These are phyloP conservation scores for Ogataea kodamae DNA, from an alignment of 805 yeast genomes.

Conservation along the genomic window DNA sequence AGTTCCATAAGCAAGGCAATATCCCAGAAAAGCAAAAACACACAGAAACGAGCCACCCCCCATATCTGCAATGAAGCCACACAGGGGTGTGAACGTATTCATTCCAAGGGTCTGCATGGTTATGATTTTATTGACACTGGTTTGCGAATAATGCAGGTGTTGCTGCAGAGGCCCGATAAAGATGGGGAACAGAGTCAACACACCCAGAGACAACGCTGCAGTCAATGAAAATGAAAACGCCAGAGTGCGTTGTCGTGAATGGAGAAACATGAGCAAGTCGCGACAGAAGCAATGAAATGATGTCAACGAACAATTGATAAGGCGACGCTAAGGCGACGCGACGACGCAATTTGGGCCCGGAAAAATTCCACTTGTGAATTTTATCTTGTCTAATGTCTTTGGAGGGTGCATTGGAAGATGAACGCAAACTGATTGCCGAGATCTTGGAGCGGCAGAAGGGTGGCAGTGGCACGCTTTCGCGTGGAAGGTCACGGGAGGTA, in stretches of 20 bases:
- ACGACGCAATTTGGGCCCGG: conserved; percentile 1
- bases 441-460: conserved; percentile 28
- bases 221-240: conserved; percentile 29
- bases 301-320: too few relatives aligned
- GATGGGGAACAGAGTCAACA: conserved; percentile 43
- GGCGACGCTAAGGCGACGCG: too few relatives aligned
- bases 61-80: conserved; percentile 80
- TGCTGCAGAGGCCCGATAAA: conserved; percentile 67
- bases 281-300: too few relatives aligned
- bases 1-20: conserved; percentile 61
- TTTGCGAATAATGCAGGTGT: conserved; percentile 56
- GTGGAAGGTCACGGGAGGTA: conserved; percentile 24
- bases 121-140: conserved; percentile 65
- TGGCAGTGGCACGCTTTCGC: conserved; percentile 6
- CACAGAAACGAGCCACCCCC: conserved; percentile 74
- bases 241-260: too few relatives aligned
- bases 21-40: conserved; percentile 55
- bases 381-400: conserved; percentile 26
- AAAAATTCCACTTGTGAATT: too few relatives aligned
- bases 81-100: conserved; percentile 74
- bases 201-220: conserved; percentile 32
- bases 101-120: conserved; percentile 75
- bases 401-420: conserved; percentile 35
- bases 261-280: too few relatives aligned
- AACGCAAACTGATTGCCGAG: conserved; percentile 30